phyloP scores from a whole-genome alignment of 2,329 filamentous ascomycete species.

The Arthrobotrys iridis region DNA sequence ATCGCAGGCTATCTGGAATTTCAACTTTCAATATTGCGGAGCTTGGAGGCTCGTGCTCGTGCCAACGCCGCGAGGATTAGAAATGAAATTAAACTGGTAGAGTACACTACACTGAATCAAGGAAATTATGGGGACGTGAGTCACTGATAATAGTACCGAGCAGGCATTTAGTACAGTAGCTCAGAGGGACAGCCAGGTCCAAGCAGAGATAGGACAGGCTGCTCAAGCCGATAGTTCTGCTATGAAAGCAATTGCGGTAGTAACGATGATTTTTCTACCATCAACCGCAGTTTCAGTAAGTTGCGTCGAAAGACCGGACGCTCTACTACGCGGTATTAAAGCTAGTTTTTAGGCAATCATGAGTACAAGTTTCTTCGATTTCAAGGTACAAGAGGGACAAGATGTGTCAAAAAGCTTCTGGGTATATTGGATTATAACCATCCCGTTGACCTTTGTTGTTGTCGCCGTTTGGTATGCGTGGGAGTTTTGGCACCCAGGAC shows the following conservation, averaged over 20 bases:
- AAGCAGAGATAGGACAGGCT: conserved; percentile 1
- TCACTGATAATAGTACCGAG: background rate
- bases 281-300: background rate
- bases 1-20: background rate
- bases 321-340: background rate
- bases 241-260: background rate
- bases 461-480: background rate
- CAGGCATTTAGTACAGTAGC: background rate
- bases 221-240: background rate
- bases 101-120: background rate
- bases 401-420: background rate
- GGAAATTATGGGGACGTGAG: background rate
- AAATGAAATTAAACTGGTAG: background rate
- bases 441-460: background rate
- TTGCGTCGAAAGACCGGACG: background rate
- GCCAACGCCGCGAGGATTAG: background rate
- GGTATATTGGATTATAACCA: background rate
- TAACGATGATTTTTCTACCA: conserved; percentile 1
- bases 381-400: background rate
- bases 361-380: background rate
- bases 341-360: background rate
- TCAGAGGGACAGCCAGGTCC: background rate
- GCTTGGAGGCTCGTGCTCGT: background rate
- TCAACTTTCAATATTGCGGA: background rate
- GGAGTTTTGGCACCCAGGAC: no score